Evolutionary conservation across 345 rosid species (phyloP), one percentile per base, ranked within the genome.

Genomic region (Pugionium dolabratum): DNA sequence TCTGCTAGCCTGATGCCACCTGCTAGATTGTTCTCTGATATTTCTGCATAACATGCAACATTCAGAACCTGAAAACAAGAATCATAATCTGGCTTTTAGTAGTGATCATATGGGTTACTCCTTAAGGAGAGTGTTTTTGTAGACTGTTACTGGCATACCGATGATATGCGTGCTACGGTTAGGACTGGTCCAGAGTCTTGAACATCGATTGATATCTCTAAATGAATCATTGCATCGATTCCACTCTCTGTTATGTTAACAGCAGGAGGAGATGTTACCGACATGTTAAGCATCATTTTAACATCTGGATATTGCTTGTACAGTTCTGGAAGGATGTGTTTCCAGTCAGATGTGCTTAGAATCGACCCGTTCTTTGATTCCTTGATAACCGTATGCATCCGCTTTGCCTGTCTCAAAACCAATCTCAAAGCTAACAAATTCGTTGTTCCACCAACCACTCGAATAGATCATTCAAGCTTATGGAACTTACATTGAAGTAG

Each of bases 311-410:
- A 88, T 37, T 49, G 83, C 46, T 26, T 65, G 65, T 84, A 88
- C 10, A 90, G 77, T 59, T 79, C 74, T 59, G 97, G 95, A 65
- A 81, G 73, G 11, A 86, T 70, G 62, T 69, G 59, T 62, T 76
- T 82, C 93, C 93, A 90, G 33, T 82, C 87, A 9, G 82, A 74
- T 49, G 97, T 90, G 83, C 84, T 86, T 57, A 82, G 65, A 47
- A 79, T 37, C 10, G 90, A 79, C 43, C 84, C 80, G 54, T 84
- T 77, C 6, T 78, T 77, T 48, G 79, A 52, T 62, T 80, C 52
- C 30, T 76, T 80, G 32, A 88, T 65, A 10, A 46, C 76, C 84
- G 81, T 75, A 54, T 78, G 79, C 92, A 88, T 78, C 71, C 64
- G 64, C 72, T 83, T 82, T 34, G 78, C 86, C 97, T 90, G 83